Percentiles rank a stretch among this genome's conserved stretches.
Conservation (phyloP, 805 yeast species). For the Dipodascus geniculatus region DNA sequence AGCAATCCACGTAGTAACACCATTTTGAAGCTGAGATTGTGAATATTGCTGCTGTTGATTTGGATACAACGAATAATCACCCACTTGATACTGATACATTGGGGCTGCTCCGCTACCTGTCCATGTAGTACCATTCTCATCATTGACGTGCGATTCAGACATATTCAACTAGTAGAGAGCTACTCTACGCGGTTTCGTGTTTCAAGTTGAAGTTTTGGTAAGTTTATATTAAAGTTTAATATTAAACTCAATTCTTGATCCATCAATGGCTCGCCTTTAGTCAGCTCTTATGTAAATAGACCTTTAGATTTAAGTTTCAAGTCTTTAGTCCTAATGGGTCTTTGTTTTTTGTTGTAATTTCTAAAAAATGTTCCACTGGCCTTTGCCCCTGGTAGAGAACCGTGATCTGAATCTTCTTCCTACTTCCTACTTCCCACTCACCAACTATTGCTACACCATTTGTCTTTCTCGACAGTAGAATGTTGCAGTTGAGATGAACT, state of each 20-base stretch:
- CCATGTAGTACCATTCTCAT: background rate
- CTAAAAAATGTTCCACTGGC: background rate
- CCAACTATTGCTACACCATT: background rate
- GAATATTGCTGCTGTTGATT: background rate
- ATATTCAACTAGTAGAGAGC: too few relatives aligned
- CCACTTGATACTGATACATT: background rate
- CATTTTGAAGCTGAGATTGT: background rate
- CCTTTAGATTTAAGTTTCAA: too few relatives aligned
- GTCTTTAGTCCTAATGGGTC: too few relatives aligned
- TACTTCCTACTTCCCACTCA: background rate
- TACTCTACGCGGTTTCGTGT: too few relatives aligned
- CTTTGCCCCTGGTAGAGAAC: background rate
- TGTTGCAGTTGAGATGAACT: conserved; percentile 1
- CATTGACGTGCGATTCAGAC: too few relatives aligned
- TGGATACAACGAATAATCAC: background rate
- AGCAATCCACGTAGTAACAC: background rate
- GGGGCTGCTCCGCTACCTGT: background rate
- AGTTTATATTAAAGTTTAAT: too few relatives aligned
- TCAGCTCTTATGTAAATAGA: too few relatives aligned
- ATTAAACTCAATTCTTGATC: too few relatives aligned
- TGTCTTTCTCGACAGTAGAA: background rate
- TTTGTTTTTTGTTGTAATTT: background rate
- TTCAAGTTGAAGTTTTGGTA: too few relatives aligned
- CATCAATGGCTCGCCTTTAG: too few relatives aligned
- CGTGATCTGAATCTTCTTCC: background rate